Evolutionary conservation across 805 yeast genomes (phyloP).

Genomic region (Wickerhamomyces canadensis): DNA sequence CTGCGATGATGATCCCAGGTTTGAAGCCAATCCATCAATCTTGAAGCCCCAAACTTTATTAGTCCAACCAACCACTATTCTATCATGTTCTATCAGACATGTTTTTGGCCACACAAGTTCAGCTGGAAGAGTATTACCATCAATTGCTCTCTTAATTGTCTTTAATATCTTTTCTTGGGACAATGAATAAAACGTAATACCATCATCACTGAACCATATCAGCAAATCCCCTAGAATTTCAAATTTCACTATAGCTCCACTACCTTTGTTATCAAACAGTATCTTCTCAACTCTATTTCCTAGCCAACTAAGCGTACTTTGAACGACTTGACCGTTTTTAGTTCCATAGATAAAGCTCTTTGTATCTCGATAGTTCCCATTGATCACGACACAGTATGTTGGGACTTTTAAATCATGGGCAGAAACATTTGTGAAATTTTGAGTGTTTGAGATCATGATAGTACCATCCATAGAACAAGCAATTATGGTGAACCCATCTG

Average conservation of each 20-base stretch:
- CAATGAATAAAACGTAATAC: slow-evolving; percentile 64
- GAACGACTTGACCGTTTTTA: slow-evolving; percentile 73
- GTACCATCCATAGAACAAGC: slow-evolving; percentile 95
- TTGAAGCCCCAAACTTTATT: slow-evolving; percentile 67
- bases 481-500: slow-evolving; percentile 72
- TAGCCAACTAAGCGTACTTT: slow-evolving; percentile 80
- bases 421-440: slow-evolving; percentile 21
- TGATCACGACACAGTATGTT: slow-evolving; percentile 78
- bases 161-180: slow-evolving; percentile 43
- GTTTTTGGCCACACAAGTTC: slow-evolving; percentile 84
- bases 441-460: slow-evolving; percentile 58
- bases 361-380: slow-evolving; percentile 55
- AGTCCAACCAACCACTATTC: slow-evolving; percentile 80
- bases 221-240: slow-evolving; percentile 58
- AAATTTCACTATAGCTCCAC: slow-evolving; percentile 69
- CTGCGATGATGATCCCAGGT: slow-evolving; percentile 6
- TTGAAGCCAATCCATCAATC: slow-evolving; percentile 26
- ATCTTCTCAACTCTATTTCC: slow-evolving; percentile 70
- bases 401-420: slow-evolving; percentile 87
- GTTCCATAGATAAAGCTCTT: slow-evolving; percentile 83
- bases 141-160: slow-evolving; percentile 48
- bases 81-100: slow-evolving; percentile 55
- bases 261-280: slow-evolving; percentile 41
- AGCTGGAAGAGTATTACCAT: slow-evolving; percentile 46
- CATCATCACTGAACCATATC: slow-evolving; percentile 81